Evolutionary conservation across 768 basidiomycete species (phyloP).

Genomic region (Leucosporidium yakuticum): DNA sequence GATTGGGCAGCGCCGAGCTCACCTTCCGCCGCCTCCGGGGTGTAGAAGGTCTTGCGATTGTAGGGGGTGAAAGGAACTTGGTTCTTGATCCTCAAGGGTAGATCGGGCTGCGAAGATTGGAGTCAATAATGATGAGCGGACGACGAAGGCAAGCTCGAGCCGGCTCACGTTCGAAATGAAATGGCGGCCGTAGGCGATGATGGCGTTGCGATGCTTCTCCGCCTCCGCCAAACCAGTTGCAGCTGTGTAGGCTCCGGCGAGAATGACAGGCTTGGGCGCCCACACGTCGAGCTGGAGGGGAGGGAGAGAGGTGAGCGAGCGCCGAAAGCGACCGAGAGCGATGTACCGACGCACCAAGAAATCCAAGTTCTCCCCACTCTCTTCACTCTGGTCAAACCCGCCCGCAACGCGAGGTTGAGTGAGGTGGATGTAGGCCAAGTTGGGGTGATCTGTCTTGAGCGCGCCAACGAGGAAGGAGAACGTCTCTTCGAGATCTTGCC

Average conservation of each 20-base stretch:
- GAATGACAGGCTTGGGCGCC: constrained; percentile 24
- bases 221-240: constrained; percentile 9
- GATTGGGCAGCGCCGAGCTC: no score
- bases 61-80: constrained; percentile 16
- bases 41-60: constrained; percentile 33
- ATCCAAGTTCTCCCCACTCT: constrained; percentile 13
- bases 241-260: constrained; percentile 29
- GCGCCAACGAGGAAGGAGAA: constrained; percentile 50
- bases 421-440: constrained; percentile 52
- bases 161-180: constrained; percentile 23
- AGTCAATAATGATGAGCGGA: no score
- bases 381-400: neutral
- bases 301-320: neutral
- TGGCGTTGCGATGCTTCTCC: constrained; percentile 19
- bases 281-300: constrained; percentile 26
- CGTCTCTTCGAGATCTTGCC: constrained; percentile 28
- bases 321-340: no score
- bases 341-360: constrained; percentile 23
- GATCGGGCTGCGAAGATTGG: constrained; percentile 28
- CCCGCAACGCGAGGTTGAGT: constrained; percentile 45
- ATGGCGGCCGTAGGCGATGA: constrained; percentile 30
- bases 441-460: constrained; percentile 49
- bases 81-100: constrained; percentile 17
- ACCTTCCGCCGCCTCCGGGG: neutral
- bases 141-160: no score